Conservation (phyloP, 805 yeast genomes). For the Starmerella scarabaei region DNA sequence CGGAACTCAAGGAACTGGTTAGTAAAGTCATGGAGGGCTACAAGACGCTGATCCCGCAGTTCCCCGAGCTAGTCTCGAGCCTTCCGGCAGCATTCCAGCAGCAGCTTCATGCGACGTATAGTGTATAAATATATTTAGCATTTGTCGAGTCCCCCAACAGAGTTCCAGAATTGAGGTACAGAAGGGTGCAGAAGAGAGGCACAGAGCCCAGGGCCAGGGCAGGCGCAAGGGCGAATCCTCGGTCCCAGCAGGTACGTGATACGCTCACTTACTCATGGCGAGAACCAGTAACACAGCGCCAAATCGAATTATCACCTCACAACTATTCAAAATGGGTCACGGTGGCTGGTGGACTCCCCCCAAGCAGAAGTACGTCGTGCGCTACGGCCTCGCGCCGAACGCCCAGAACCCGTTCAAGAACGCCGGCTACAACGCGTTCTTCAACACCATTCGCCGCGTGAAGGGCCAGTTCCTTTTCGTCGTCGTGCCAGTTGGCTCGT, state of each 20-base stretch:
- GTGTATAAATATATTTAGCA: no score
- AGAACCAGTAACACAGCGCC: not conserved
- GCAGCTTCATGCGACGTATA: constrained; percentile 17
- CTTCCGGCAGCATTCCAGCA: constrained; percentile 20
- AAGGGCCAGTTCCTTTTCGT: constrained; percentile 71
- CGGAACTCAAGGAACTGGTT: constrained; percentile 23
- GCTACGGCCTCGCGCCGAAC: constrained; percentile 83
- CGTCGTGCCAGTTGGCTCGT: constrained; percentile 60
- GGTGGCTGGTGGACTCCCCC: constrained; percentile 22
- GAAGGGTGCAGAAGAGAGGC: no score
- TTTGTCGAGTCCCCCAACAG: no score
- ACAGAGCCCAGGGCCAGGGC: no score
- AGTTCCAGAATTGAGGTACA: no score
- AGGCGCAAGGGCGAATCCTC: no score
- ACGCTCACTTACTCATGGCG: no score
- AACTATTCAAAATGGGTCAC: constrained; percentile 15
- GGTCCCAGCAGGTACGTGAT: no score
- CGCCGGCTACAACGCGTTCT: constrained; percentile 67
- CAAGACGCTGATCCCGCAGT: constrained; percentile 19
- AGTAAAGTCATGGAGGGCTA: constrained; percentile 21
- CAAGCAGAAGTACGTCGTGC: constrained; percentile 34
- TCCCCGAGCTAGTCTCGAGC: constrained; percentile 14
- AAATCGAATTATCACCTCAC: not conserved
- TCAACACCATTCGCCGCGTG: constrained; percentile 90
- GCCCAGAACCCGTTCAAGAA: constrained; percentile 91